A percentile compares a stretch with the other conserved stretches of the same genome.
Evolutionary conservation across 805 yeast genomes (phyloP).

Genomic region (Candida sanyiensis): DNA sequence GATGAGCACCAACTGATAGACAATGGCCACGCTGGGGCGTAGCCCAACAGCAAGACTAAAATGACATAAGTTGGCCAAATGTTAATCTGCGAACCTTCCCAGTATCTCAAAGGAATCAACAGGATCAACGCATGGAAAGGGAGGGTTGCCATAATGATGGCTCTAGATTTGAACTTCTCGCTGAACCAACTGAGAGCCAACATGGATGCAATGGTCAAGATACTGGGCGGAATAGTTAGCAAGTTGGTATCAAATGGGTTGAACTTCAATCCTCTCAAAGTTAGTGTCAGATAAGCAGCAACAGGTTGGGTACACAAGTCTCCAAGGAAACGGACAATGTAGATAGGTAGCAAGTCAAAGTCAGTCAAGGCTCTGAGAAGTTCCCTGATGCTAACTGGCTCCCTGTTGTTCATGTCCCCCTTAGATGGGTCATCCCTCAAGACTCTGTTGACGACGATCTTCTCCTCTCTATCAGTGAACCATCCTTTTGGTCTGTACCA

Average conservation of each 20-base stretch:
- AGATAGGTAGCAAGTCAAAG: constrained; percentile 54
- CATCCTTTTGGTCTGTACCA: constrained; percentile 47
- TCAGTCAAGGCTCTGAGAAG: constrained; percentile 40
- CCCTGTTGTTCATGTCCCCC: constrained; percentile 62
- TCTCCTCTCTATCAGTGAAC: constrained; percentile 50
- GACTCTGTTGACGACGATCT: constrained; percentile 52
- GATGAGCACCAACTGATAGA: constrained; percentile 42
- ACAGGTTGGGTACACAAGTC: constrained; percentile 30
- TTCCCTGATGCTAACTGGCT: constrained; percentile 37
- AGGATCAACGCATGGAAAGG: constrained; percentile 32
- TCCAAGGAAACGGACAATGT: constrained; percentile 39
- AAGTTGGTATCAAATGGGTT: constrained; percentile 45
- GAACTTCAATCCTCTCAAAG: constrained; percentile 44
- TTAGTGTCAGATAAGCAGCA: constrained; percentile 40
- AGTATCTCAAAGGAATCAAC: constrained; percentile 31
- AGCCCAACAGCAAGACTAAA: constrained; percentile 3
- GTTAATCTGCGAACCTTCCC: constrained; percentile 28
- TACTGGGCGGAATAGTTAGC: constrained; percentile 44
- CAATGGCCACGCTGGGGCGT: constrained; percentile 4
- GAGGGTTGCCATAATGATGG: constrained; percentile 24
- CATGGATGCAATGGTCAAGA: constrained; percentile 33
- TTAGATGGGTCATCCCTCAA: constrained; percentile 59
- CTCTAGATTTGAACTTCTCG: constrained; percentile 26
- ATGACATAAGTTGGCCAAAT: constrained; percentile 30
- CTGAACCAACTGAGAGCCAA: constrained; percentile 35